A percentile compares a stretch with the other conserved stretches of the same genome.
These are phyloP conservation scores for Suhomyces choctaworum DNA, from an alignment of 1,139 yeast genomes.

Conservation along the genomic window DNA sequence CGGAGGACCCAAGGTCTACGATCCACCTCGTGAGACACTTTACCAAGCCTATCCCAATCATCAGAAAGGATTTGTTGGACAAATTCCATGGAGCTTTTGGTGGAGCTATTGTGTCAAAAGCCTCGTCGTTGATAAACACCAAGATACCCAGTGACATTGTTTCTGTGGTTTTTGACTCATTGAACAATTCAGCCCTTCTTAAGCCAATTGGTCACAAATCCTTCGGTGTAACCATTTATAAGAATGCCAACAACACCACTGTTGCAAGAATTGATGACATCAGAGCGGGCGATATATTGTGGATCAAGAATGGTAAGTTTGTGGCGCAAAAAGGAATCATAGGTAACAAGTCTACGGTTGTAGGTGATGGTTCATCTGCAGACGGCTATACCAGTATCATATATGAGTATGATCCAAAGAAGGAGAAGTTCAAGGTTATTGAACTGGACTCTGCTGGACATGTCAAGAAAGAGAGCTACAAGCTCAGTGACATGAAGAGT, in stretches of 20 bases:
- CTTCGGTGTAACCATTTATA: conserved; percentile 72
- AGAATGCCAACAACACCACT: conserved; percentile 58
- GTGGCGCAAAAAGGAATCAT: conserved; percentile 64
- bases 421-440: conserved; percentile 73
- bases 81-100: conserved; percentile 51
- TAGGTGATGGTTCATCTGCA: conserved; percentile 38
- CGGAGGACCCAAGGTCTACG: conserved; percentile 55
- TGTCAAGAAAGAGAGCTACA: conserved; percentile 62
- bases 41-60: conserved; percentile 47
- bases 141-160: conserved; percentile 24
- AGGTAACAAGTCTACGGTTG: conserved; percentile 31
- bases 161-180: conserved; percentile 22
- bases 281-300: conserved; percentile 80
- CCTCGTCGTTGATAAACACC: conserved; percentile 44
- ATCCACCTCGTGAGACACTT: conserved; percentile 46
- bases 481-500: conserved; percentile 67
- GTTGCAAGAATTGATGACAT: conserved; percentile 62
- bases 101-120: conserved; percentile 39
- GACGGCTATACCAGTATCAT: conserved; percentile 43
- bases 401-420: conserved; percentile 70
- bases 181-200: conserved; percentile 28
- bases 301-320: conserved; percentile 73
- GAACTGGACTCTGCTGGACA: conserved; percentile 59
- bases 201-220: conserved; percentile 67
- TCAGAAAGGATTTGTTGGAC: conserved; percentile 52